Percentiles rank a stretch among this genome's conserved stretches.
Evolutionary conservation across 495 filamentous ascomycete genomes (phyloP).

Genomic region (Astrothelium subdiscretum): DNA sequence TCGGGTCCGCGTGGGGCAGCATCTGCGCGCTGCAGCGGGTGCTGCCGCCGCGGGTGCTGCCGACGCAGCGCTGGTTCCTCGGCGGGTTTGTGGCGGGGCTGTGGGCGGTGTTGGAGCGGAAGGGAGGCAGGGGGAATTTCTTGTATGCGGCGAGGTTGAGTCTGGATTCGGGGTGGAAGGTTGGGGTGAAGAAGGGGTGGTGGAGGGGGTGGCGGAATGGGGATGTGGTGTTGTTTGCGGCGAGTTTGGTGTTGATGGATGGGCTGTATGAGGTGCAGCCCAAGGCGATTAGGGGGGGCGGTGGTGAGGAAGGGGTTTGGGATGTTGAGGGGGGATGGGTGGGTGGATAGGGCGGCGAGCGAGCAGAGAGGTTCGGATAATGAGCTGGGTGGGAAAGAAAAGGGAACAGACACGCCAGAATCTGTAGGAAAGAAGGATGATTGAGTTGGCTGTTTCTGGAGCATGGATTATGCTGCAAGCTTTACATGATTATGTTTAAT

Average conservation of each 20-base stretch:
- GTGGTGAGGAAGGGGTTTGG: constrained; percentile 61
- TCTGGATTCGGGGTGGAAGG: constrained; percentile 78
- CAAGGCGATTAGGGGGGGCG: constrained; percentile 51
- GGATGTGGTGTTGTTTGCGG: constrained; percentile 71
- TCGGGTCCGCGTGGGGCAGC: constrained; percentile 74
- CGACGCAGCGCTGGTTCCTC: constrained; percentile 75
- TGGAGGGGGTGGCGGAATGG: constrained; percentile 72
- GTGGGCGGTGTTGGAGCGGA: constrained; percentile 62
- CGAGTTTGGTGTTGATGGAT: constrained; percentile 64
- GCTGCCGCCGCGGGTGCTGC: constrained; percentile 62
- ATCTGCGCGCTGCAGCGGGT: constrained; percentile 76
- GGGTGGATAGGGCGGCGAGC: constrained; percentile 30
- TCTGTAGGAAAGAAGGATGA: neutral
- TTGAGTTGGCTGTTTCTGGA: no score
- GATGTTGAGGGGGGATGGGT: constrained; percentile 62
- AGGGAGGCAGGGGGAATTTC: constrained; percentile 50
- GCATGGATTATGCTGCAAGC: no score
- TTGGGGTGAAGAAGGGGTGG: constrained; percentile 71
- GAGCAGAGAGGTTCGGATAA: neutral
- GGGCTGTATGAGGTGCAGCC: constrained; percentile 64
- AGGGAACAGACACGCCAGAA: no score
- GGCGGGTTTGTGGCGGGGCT: constrained; percentile 75
- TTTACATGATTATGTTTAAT: no score
- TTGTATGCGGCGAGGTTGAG: constrained; percentile 61
- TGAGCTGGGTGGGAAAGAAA: neutral